Percentiles rank a stretch among this genome's conserved stretches.
Conservation (phyloP, 202 grass and related monocot species). For the Digitaria exilis region DNA sequence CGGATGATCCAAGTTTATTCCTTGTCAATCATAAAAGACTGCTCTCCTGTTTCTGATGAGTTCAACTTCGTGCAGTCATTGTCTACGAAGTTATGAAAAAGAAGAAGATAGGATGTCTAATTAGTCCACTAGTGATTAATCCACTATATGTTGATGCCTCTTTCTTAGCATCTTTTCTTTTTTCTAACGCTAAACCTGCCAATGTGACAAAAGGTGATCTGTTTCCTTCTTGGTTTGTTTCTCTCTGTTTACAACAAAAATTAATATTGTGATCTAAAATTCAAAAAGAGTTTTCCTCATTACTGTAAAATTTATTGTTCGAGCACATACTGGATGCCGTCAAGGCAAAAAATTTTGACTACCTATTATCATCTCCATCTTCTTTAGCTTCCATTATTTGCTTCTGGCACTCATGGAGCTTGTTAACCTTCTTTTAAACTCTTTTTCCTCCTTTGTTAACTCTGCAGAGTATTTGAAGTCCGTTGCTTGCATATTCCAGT, state of each 20-base stretch:
- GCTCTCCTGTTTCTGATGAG: neutral
- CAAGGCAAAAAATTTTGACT: neutral
- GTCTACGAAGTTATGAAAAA: neutral
- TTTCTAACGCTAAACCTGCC: neutral
- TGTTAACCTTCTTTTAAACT: neutral
- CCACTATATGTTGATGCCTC: neutral
- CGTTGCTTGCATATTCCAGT: slow-evolving; percentile 91
- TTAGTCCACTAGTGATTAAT: neutral
- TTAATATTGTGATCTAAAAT: neutral
- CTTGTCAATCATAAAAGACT: slow-evolving; percentile 2
- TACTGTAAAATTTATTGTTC: neutral
- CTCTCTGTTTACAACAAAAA: too few species aligned
- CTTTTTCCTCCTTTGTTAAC: neutral
- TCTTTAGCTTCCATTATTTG: neutral
- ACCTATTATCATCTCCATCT: neutral
- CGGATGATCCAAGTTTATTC: neutral
- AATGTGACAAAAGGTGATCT: neutral
- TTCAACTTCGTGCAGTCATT: neutral
- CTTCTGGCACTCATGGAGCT: neutral
- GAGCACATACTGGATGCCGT: neutral
- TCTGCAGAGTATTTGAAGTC: slow-evolving; percentile 78
- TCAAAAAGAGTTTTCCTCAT: neutral
- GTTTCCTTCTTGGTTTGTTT: too few species aligned
- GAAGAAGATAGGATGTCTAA: neutral
- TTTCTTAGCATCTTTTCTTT: neutral